Conservation (phyloP, 129 eudicot genomes). For the Flaveria brownii region DNA sequence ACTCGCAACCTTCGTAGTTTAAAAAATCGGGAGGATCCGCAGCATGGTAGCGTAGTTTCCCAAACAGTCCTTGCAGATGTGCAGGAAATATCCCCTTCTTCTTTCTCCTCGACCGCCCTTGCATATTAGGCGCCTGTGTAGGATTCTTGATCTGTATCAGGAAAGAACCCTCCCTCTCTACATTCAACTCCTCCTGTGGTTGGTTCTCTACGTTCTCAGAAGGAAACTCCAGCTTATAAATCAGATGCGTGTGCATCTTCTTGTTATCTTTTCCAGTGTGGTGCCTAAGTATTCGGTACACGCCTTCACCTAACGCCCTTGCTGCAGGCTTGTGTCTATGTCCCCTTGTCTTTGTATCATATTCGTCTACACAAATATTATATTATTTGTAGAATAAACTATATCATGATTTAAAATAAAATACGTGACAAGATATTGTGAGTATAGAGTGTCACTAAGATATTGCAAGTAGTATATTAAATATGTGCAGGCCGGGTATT, state of each 20-base stretch:
- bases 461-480: no score
- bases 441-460: no score
- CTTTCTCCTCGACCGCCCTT: constrained; percentile 30
- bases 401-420: neutral
- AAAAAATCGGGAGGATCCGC: constrained; percentile 50
- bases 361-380: constrained; percentile 32
- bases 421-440: no score
- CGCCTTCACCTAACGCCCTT: constrained; percentile 54
- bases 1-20: constrained; percentile 40
- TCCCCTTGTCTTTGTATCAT: constrained; percentile 44
- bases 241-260: constrained; percentile 48
- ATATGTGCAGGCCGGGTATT: no score
- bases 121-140: neutral
- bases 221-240: constrained; percentile 48
- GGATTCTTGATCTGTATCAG: constrained; percentile 56
- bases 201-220: neutral
- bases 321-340: constrained; percentile 47
- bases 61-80: constrained; percentile 46
- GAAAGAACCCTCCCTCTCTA: constrained; percentile 44
- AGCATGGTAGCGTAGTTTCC: constrained; percentile 33
- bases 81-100: constrained; percentile 45
- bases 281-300: constrained; percentile 47
- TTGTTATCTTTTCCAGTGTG: neutral
- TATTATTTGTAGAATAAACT: neutral
- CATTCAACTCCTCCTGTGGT: constrained; percentile 45